phyloP scores from a whole-genome alignment of 129 eudicot species.

The Flaveria trinervia region DNA sequence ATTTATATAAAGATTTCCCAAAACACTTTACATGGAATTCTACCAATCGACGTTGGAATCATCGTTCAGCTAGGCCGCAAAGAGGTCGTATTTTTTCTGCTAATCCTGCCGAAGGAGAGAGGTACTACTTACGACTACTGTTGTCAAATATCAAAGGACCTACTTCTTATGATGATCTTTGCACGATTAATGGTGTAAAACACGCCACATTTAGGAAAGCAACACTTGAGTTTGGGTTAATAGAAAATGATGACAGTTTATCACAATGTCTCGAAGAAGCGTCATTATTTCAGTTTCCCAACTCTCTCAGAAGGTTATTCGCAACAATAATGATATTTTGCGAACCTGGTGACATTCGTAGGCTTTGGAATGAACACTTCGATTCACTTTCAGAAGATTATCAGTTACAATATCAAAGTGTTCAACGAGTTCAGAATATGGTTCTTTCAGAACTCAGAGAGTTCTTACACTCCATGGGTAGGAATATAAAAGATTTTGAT shows the following conservation, averaged over 20 bases:
- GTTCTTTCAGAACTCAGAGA: not conserved
- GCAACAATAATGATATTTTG: not conserved
- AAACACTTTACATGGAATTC: constrained; percentile 27
- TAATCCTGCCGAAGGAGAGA: too few relatives aligned
- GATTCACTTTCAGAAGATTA: not conserved
- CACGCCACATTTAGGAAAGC: constrained; percentile 12
- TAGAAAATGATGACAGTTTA: constrained; percentile 1
- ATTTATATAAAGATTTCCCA: constrained; percentile 27
- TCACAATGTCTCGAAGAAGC: constrained; percentile 21
- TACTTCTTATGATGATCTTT: too few relatives aligned
- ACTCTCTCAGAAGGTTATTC: constrained; percentile 3
- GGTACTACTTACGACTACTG: too few relatives aligned
- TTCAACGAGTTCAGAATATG: too few relatives aligned
- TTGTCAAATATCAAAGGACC: too few relatives aligned
- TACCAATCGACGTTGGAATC: not conserved
- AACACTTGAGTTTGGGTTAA: constrained; percentile 5
- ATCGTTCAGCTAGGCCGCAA: not conserved
- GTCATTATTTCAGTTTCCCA: constrained; percentile 7
- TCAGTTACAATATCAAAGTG: too few relatives aligned
- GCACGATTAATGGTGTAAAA: too few relatives aligned
- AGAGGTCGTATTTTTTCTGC: too few relatives aligned
- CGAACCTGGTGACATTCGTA: not conserved
- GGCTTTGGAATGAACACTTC: constrained; percentile 1
- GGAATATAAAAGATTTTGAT: not conserved
- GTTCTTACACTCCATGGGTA: not conserved